Percentiles rank a stretch among this genome's conserved stretches.
Conservation (phyloP, 139 green algal genomes). For the Astrephomene gubernaculifera region DNA sequence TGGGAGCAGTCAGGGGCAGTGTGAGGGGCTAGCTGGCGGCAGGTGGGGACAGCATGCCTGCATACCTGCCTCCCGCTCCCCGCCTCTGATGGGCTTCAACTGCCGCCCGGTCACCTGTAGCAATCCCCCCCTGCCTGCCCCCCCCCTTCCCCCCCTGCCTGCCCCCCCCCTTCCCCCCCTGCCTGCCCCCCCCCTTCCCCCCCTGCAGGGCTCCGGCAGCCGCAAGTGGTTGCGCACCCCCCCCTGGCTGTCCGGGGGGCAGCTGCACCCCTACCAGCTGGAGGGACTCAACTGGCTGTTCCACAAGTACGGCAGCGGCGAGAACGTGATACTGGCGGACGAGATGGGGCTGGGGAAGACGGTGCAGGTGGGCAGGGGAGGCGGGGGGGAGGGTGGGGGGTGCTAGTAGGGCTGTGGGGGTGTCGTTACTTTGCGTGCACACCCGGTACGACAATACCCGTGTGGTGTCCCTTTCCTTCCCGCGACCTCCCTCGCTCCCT, state of each 20-base stretch:
- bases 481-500: background rate
- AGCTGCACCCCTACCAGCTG: slow-evolving; percentile 84
- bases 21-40: too few species aligned
- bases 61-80: too few species aligned
- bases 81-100: too few species aligned
- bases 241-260: slow-evolving; percentile 61
- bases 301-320: slow-evolving; percentile 59
- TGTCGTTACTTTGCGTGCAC: background rate
- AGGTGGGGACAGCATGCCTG: too few species aligned
- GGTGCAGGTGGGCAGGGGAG: slow-evolving; percentile 54
- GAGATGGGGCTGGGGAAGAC: slow-evolving; percentile 85
- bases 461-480: background rate
- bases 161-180: background rate
- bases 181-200: background rate
- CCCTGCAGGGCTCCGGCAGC: background rate
- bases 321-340: slow-evolving; percentile 85
- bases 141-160: background rate
- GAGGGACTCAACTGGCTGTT: slow-evolving; percentile 87
- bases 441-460: too few species aligned
- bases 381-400: background rate
- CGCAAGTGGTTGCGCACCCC: slow-evolving; percentile 62
- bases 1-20: too few species aligned
- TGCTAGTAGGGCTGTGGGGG: background rate
- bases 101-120: background rate
- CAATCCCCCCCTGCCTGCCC: background rate